Evolutionary conservation across 2,329 filamentous ascomycete genomes (phyloP).

Genomic region (Sporothrix pseudoabietina): DNA sequence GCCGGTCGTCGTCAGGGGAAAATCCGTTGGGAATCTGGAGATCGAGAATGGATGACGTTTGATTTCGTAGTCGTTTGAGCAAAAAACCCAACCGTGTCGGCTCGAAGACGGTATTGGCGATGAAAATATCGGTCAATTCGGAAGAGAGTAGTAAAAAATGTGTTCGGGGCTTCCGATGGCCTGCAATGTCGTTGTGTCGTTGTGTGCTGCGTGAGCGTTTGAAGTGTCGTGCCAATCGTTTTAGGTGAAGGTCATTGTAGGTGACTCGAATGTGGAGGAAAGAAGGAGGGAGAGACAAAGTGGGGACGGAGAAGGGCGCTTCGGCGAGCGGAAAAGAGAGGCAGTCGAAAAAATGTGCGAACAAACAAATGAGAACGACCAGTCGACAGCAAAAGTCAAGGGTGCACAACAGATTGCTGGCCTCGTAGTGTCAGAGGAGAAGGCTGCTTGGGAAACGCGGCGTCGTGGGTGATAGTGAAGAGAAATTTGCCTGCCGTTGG

Average conservation of each 20-base stretch:
- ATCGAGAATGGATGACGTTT: conserved; percentile 15
- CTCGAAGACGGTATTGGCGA: not conserved
- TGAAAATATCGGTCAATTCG: not conserved
- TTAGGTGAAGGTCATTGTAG: conserved; percentile 8
- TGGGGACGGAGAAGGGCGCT: conserved; percentile 21
- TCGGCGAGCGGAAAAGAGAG: conserved; percentile 15
- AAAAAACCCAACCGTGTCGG: not conserved
- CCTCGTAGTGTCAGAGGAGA: conserved; percentile 4
- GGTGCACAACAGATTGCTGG: conserved; percentile 3
- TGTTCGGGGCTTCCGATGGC: not conserved
- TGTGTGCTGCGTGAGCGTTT: conserved; percentile 8
- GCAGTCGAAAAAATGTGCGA: not conserved
- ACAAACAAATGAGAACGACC: not conserved
- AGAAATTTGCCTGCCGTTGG: conserved; percentile 21
- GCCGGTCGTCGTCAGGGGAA: conserved; percentile 1
- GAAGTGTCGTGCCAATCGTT: conserved; percentile 17
- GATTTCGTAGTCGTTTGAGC: not conserved
- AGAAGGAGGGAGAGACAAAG: conserved; percentile 17
- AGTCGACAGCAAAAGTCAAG: not conserved
- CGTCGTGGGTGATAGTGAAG: conserved; percentile 18
- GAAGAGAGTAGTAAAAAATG: too few species aligned
- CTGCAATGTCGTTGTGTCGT: not conserved
- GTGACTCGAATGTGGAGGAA: conserved; percentile 26
- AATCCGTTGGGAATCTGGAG: conserved; percentile 21
- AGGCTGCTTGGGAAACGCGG: conserved; percentile 14